phyloP scores from a whole-genome alignment of 73 alveolate genomes.

The Blepharisma japonicum region DNA sequence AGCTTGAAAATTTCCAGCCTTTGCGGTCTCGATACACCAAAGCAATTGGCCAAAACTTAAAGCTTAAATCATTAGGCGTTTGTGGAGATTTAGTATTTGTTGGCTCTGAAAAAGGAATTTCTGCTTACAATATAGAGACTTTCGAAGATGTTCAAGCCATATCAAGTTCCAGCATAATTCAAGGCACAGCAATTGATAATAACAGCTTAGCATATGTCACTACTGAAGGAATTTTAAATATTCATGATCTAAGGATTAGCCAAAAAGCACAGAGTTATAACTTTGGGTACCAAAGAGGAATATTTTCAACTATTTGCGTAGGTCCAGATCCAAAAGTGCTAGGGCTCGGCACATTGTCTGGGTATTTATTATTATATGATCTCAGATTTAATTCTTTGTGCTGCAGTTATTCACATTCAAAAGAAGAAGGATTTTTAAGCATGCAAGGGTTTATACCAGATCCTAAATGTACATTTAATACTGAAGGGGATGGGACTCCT shows the following conservation, averaged over 20 bases:
- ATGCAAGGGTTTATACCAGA: conserved; percentile 6
- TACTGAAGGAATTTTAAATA: neutral
- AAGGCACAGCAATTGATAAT: neutral
- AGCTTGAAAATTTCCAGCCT: neutral
- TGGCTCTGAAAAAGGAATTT: neutral
- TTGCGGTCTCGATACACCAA: neutral
- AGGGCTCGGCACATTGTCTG: neutral
- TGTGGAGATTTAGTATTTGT: neutral
- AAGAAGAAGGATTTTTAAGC: neutral
- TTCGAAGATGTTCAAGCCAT: neutral
- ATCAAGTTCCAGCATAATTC: neutral
- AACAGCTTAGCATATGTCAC: neutral
- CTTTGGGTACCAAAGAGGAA: neutral
- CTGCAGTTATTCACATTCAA: neutral
- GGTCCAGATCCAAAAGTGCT: neutral
- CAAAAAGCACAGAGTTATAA: neutral
- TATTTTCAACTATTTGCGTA: neutral
- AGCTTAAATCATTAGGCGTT: neutral
- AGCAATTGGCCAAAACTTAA: neutral
- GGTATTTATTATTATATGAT: neutral
- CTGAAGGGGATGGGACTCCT: too few species aligned
- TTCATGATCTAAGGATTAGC: neutral
- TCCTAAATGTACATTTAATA: too few species aligned
- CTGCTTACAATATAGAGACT: neutral
- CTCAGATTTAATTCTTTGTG: neutral